Conservation (phyloP, 2,329 filamentous ascomycete species). For the Aspergillus sergii region DNA sequence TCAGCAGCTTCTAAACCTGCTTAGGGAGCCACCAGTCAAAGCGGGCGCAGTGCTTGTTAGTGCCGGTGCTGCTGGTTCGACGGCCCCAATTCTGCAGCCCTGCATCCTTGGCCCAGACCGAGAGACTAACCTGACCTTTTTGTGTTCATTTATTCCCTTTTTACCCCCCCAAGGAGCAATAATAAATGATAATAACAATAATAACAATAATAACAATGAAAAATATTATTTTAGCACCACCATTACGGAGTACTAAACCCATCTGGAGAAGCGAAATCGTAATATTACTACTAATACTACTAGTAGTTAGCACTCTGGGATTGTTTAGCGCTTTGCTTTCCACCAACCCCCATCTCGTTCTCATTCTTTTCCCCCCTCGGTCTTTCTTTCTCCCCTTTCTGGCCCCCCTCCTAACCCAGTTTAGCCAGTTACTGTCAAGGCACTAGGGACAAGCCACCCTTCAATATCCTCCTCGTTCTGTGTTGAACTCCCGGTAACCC, state of each 20-base stretch:
- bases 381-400: slow-evolving; percentile 9
- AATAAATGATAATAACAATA: background rate
- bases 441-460: slow-evolving; percentile 12
- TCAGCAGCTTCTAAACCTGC: background rate
- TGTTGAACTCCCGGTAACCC: background rate
- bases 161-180: slow-evolving; percentile 1
- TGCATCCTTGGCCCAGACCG: slow-evolving; percentile 24
- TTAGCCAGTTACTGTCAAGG: slow-evolving; percentile 13
- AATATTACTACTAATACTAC: background rate
- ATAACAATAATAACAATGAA: background rate
- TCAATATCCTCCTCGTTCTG: slow-evolving; percentile 9
- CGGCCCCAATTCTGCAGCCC: slow-evolving; percentile 20
- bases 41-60: background rate
- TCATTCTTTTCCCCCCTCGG: background rate
- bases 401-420: slow-evolving; percentile 9
- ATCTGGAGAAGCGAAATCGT: background rate
- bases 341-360: background rate
- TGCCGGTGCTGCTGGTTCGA: slow-evolving; percentile 1
- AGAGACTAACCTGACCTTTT: slow-evolving; percentile 6
- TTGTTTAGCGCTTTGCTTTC: background rate
- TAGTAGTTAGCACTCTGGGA: background rate
- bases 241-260: background rate
- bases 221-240: background rate
- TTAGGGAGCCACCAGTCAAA: background rate
- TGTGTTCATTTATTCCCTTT: background rate